Conservation (phyloP, 2,329 filamentous ascomycete species). For the Botryosphaeria dothidea region DNA sequence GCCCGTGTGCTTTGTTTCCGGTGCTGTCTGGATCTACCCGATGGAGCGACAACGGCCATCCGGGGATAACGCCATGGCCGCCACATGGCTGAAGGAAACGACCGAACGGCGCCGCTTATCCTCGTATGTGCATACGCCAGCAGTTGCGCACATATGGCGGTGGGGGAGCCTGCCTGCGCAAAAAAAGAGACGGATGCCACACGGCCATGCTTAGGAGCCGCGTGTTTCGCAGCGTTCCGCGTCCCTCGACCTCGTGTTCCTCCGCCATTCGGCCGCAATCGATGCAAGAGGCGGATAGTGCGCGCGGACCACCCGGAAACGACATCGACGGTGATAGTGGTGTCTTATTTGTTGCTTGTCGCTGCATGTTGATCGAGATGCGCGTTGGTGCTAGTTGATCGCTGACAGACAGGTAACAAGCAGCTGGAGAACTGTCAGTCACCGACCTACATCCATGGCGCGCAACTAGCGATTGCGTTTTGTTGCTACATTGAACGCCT, state of each 20-base stretch:
- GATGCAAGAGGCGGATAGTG: not conserved
- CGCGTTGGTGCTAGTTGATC: no score
- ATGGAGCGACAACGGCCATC: slow-evolving; percentile 26
- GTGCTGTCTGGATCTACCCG: not conserved
- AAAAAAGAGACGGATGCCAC: not conserved
- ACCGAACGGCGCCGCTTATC: no score
- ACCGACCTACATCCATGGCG: no score
- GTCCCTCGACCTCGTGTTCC: not conserved
- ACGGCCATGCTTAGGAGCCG: not conserved
- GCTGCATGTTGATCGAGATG: no score
- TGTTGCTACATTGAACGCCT: not conserved
- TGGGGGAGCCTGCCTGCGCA: not conserved
- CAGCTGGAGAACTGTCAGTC: no score
- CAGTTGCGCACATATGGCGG: slow-evolving; percentile 12
- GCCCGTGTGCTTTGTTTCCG: slow-evolving; percentile 21
- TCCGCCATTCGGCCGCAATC: not conserved
- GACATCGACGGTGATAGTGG: not conserved
- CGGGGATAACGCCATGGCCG: not conserved
- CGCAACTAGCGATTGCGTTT: not conserved
- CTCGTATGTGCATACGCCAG: not conserved
- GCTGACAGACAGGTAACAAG: no score
- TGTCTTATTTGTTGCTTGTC: no score
- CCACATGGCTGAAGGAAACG: not conserved
- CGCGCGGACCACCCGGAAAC: not conserved
- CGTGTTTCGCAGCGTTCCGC: not conserved